Evolutionary conservation across 2,329 filamentous ascomycete genomes (phyloP), one percentile per base, ranked within the genome.

Genomic region (Trichoderma atroviride): DNA sequence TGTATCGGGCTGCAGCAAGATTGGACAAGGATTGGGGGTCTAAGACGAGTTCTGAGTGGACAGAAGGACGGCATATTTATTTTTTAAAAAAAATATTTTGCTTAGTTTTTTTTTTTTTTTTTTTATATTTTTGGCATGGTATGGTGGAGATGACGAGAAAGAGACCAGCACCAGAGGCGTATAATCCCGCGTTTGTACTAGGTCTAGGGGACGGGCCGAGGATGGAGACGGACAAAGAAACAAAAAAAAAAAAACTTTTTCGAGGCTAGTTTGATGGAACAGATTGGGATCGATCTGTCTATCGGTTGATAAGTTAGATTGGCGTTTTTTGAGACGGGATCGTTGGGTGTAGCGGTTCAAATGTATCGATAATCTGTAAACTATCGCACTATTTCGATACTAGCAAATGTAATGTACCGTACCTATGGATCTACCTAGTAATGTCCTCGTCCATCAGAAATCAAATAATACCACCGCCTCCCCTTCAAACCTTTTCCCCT

Each of bases 1-100:
- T 29, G 27, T 64, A 64, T 64, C 61, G 35, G 33, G 47, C 47
- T 69, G 66, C 66, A 69, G 58, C 35, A 14, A 29, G 56, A 27
- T 16, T 11, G 16, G 29, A 29, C 63, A 66, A 58, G 53, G 63
- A 33, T 52, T 58, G 35, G 37, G 57, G 53, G 53, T 58, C 35
- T 3, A 58, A 7, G 53, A 24, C 47, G 35, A 53, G n/a, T 40
- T 35, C 5, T 64, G 50, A 64, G 33, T 64, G 61, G 61, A 64
- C 50, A 10, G 50, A 31, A 33, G 19, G 22, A 43, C 40, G 40
- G 40, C 16, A 43, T n/a, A n/a, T 5, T 43, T n/a, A n/a, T 43
- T 43, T 43, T 43, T 43, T 43, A 43, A 31, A 29, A 31, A n/a
- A n/a, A n/a, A n/a, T n/a, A 31, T 14, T 37, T 37, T 37, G n/a